phyloP scores from a whole-genome alignment of 78 protist genomes.

The Parvularia atlantis region DNA sequence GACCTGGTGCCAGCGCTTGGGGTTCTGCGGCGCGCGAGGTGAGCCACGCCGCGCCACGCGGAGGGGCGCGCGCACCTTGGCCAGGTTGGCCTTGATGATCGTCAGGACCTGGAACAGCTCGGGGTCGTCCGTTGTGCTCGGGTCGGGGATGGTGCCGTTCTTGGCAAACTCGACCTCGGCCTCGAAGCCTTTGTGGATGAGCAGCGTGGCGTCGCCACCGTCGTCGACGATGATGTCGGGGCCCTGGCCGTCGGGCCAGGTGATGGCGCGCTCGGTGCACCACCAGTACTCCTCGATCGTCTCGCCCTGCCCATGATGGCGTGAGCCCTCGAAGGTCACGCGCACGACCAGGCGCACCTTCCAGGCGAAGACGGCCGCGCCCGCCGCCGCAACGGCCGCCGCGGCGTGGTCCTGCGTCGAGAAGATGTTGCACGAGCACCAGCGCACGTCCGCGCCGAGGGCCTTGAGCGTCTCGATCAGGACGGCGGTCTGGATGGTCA shows the following conservation, averaged over 20 bases:
- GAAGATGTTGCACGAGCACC: slow-evolving; percentile 99
- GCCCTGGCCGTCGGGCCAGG: slow-evolving; percentile 67
- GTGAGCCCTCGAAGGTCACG: too few species aligned
- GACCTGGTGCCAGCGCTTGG: slow-evolving; percentile 1
- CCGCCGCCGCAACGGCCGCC: slow-evolving; percentile 96
- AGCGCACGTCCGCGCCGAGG: slow-evolving; percentile 94
- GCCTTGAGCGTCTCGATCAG: slow-evolving; percentile 92
- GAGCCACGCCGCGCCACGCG: too few species aligned
- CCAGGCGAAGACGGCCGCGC: slow-evolving; percentile 92
- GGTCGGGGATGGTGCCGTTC: background rate
- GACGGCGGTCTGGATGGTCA: slow-evolving; percentile 99
- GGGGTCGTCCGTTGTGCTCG: background rate
- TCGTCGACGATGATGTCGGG: slow-evolving; percentile 93
- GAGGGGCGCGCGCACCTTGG: too few species aligned
- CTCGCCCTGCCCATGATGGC: too few species aligned
- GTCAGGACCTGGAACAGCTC: slow-evolving; percentile 29
- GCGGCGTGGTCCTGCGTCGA: slow-evolving; percentile 99
- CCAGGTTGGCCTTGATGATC: slow-evolving; percentile 1
- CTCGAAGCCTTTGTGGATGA: slow-evolving; percentile 84
- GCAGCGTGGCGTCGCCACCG: slow-evolving; percentile 97
- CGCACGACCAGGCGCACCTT: too few species aligned
- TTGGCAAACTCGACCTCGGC: slow-evolving; percentile 33
- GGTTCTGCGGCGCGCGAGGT: too few species aligned
- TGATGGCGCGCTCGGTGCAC: slow-evolving; percentile 83
- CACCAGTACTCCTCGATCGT: slow-evolving; percentile 96